phyloP scores from a whole-genome alignment of 2,329 filamentous ascomycete genomes.

The Penicillium sp. region DNA sequence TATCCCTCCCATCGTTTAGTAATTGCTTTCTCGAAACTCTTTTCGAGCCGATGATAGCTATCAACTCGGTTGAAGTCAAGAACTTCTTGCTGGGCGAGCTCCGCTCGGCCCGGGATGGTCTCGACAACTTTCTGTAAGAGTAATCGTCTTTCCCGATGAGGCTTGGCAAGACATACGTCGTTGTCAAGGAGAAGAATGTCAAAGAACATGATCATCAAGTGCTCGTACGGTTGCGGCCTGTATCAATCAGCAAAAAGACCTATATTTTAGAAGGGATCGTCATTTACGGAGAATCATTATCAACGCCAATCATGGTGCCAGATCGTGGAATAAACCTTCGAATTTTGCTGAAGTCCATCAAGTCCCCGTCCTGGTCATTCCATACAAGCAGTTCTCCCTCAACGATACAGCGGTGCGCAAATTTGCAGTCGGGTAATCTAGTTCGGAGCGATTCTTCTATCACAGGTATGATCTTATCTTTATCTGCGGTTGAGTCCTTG shows the following conservation, averaged over 20 bases:
- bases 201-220: conserved; percentile 62
- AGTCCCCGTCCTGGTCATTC: conserved; percentile 62
- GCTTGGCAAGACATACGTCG: conserved; percentile 50
- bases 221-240: conserved; percentile 53
- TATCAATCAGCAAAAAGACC: conserved; percentile 16
- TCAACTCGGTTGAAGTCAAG: conserved; percentile 63
- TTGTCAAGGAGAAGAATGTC: conserved; percentile 60
- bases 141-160: conserved; percentile 44
- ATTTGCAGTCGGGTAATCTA: conserved; percentile 56
- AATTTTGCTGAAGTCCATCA: conserved; percentile 78
- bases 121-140: conserved; percentile 59
- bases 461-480: conserved; percentile 59
- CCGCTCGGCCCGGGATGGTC: conserved; percentile 61
- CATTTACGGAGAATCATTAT: conserved; percentile 66
- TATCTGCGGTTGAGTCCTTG: conserved; percentile 79
- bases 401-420: conserved; percentile 70
- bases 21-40: conserved; percentile 68
- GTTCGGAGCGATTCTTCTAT: conserved; percentile 67
- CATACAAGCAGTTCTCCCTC: conserved; percentile 83
- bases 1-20: conserved; percentile 70
- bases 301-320: conserved; percentile 66
- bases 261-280: no score
- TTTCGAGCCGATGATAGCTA: conserved; percentile 57
- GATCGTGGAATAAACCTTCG: conserved; percentile 75
- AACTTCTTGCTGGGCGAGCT: conserved; percentile 64